Evolutionary conservation across 2,329 filamentous ascomycete genomes (phyloP), one percentile per base, ranked within the genome.

Genomic region (Exophiala lecanii-corni): DNA sequence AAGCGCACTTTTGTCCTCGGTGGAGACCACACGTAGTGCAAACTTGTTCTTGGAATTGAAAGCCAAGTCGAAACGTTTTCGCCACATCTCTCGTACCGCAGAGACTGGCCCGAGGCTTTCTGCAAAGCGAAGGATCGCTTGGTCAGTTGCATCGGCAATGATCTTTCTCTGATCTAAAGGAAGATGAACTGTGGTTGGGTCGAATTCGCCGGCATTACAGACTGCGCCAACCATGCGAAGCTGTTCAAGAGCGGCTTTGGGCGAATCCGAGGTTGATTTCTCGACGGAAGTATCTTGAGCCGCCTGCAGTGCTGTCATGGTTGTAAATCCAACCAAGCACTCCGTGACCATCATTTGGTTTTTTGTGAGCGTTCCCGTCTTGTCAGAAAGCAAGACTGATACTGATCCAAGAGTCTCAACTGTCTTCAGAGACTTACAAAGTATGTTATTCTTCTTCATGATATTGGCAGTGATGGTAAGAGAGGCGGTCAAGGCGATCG

Each of bases 1-100:
- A 9, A 49, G 25, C 12, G 50, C 52, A 3, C 33, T 31, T 6
- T 50, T 38, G 5, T 56, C 46, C 6, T 45, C 43, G 1, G 59
- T 59, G 9, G 69, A 69, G 36, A 82, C 75, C 1, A 81, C 74
- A 23, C 78, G 73, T 41, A 89, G 76, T 79, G 88, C 89, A 59
- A 81, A 89, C 63, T 89, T 89, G 66, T 88, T 89, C 69, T 86
- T 86, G 65, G 82, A 86, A 66, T 89, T 89, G 62, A 89, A 89
- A 0, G 82, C 77, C 19, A 86, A 68, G 41, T 84, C 79, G 54
- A 80, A 88, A 2, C 76, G 73, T 39, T 76, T 80, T 39, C 74
- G 74, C 82, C 82, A 88, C 50, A 73, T 69, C 10, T 71, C 69
- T 5, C 80, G 75, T 4, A 84, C 65, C 38, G 82, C 74, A 1